phyloP scores from a whole-genome alignment of 495 filamentous ascomycete species.

The Hamigera avellanea region DNA sequence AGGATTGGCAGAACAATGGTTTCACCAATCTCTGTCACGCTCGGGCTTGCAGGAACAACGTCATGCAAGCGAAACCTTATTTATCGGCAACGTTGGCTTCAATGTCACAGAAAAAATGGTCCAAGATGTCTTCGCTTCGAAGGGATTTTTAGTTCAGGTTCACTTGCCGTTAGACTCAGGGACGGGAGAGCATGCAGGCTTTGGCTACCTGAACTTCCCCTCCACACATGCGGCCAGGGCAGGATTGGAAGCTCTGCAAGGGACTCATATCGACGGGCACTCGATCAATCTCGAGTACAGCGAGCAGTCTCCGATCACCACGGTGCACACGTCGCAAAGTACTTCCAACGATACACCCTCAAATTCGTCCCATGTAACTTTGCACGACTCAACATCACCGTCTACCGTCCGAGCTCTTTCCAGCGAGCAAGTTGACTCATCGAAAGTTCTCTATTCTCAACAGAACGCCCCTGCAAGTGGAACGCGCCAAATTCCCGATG shows the following conservation, averaged over 20 bases:
- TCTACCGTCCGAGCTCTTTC: too few relatives aligned
- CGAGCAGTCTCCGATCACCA: slow-evolving; percentile 18
- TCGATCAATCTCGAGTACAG: slow-evolving; percentile 83
- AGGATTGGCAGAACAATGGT: too few relatives aligned
- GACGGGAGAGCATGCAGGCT: slow-evolving; percentile 75
- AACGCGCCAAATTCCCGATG: neutral
- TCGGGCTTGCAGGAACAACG: too few relatives aligned
- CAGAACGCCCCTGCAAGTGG: too few relatives aligned
- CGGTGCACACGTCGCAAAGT: slow-evolving; percentile 4
- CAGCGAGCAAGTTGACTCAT: too few relatives aligned
- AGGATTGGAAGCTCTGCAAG: slow-evolving; percentile 64
- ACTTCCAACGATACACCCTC: neutral
- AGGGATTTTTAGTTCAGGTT: slow-evolving; percentile 58
- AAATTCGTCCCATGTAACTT: neutral
- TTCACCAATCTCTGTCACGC: too few relatives aligned
- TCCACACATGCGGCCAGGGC: slow-evolving; percentile 67
- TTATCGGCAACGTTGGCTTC: slow-evolving; percentile 87
- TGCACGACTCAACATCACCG: neutral
- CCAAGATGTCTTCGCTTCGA: slow-evolving; percentile 61
- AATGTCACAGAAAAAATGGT: slow-evolving; percentile 64
- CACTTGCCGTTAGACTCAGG: slow-evolving; percentile 78
- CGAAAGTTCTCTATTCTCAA: too few relatives aligned
- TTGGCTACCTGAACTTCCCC: slow-evolving; percentile 76
- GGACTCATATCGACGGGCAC: slow-evolving; percentile 66
- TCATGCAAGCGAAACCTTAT: too few relatives aligned